Evolutionary conservation across 129 eudicot genomes (phyloP).

Genomic region (Heracleum sosnowskyi): DNA sequence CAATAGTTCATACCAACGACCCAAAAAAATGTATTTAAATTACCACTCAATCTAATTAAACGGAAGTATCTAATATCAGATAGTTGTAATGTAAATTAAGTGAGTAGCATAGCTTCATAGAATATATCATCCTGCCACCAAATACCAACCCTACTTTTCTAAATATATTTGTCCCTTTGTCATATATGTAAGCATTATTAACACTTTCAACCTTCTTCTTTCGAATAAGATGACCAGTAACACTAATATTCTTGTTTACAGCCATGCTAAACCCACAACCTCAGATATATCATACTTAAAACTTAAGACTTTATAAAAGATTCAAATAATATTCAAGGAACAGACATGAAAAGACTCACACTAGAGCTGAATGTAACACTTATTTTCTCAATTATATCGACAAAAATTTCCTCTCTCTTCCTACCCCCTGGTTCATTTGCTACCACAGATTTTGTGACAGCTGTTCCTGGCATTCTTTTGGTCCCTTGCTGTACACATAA

Average conservation of each 20-base stretch:
- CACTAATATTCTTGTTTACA: no score
- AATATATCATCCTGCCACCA: neutral
- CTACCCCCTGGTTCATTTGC: constrained; percentile 96
- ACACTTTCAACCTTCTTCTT: no score
- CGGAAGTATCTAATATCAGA: no score
- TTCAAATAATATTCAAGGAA: neutral
- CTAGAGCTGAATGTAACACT: constrained; percentile 98
- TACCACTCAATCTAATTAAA: no score
- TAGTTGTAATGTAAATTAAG: neutral
- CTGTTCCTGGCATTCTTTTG: constrained; percentile 99
- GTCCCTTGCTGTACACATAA: constrained; percentile 64
- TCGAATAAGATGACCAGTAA: no score
- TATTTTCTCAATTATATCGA: constrained; percentile 93
- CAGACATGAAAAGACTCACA: constrained; percentile 35
- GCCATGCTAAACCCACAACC: no score
- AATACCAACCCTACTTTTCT: neutral
- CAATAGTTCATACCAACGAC: no score
- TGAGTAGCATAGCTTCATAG: neutral
- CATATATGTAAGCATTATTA: no score
- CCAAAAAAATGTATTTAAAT: no score
- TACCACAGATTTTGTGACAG: constrained; percentile 93
- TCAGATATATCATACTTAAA: neutral
- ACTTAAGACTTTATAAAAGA: neutral
- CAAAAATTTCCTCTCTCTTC: constrained; percentile 94
- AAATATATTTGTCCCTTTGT: no score